Conservation (phyloP, 495 filamentous ascomycete species). For the Xylaria scruposa region DNA sequence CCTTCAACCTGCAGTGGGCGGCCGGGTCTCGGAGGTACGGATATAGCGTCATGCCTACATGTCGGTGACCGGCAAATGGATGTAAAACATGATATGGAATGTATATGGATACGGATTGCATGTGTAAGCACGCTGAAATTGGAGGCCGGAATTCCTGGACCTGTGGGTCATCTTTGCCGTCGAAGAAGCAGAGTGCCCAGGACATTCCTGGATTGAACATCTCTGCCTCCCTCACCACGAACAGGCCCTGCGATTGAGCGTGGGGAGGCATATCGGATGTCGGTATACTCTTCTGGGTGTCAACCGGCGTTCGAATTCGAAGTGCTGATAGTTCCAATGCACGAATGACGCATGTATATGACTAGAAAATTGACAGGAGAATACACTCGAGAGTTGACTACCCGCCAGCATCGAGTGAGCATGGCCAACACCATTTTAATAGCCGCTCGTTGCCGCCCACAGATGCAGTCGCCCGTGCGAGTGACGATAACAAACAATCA, state of each 20-base stretch:
- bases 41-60: background rate
- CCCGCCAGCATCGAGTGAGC: background rate
- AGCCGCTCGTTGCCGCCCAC: background rate
- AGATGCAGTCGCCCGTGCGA: constrained; percentile 5
- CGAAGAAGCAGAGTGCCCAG: constrained; percentile 14
- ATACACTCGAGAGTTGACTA: background rate
- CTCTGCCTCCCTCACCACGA: background rate
- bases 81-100: background rate
- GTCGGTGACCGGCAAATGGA: background rate
- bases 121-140: background rate
- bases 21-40: background rate
- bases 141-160: constrained; percentile 12
- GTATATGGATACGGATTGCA: constrained; percentile 4
- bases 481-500: background rate
- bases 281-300: background rate
- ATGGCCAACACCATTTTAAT: constrained; percentile 1
- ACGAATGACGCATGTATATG: background rate
- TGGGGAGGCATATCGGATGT: background rate
- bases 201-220: constrained; percentile 2
- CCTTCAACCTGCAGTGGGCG: background rate
- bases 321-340: background rate
- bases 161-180: background rate
- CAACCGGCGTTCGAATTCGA: background rate
- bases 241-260: background rate
- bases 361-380: background rate